Base-by-base conservation (phyloP, 2,329 filamentous ascomycete genomes). In the Balansia obtecta region DNA sequence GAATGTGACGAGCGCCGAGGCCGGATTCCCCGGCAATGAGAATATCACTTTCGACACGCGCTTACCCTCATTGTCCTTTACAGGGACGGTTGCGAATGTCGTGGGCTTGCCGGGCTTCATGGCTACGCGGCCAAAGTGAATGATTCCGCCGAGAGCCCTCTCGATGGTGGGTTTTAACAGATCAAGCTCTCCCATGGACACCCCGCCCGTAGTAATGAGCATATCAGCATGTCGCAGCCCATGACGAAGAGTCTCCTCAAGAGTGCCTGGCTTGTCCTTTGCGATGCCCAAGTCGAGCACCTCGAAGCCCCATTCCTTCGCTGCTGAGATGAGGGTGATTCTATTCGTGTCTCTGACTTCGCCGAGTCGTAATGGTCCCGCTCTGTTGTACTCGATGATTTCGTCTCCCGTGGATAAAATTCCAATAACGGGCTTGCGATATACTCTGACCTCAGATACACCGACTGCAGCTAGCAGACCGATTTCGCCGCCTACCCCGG, bases 61-160 rank as follows among this genome's bases (percentile, higher is more conserved):
- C 40, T 77, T 71, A 18, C 82, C 79, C 1, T 60, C 62, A 54
- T 77, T 76, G 52, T 79, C 72, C 65, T 82, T 83, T 39, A 77
- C 72, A 1, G 87, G 83, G 0, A 97, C 77, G 0, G 88, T 96
- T 2, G 93, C 93, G 65, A 98, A 98, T 0, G 93, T 98, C 0
- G 90, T 96, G 2, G 93, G 93, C 68, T 97, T 98, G 4, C 93
- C 93, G 0, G 93, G 93, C 71, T 98, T 98, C 93, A 98, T 97
- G 50, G 85, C 80, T 2, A 98, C 93, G 3, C 93, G 85, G 22
- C 93, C 93, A 59, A 98, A 98, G 67, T 96, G 93, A 57, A 98
- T 95, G 0, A 84, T 93, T 8, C 93, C 93, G 51, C 89, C 88
- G 1, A 98, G 78, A 1, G 82, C 76, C 41, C 91, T 84, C 71